phyloP scores from a whole-genome alignment of 2,329 filamentous ascomycete species.

The Metarhizium sp. region DNA sequence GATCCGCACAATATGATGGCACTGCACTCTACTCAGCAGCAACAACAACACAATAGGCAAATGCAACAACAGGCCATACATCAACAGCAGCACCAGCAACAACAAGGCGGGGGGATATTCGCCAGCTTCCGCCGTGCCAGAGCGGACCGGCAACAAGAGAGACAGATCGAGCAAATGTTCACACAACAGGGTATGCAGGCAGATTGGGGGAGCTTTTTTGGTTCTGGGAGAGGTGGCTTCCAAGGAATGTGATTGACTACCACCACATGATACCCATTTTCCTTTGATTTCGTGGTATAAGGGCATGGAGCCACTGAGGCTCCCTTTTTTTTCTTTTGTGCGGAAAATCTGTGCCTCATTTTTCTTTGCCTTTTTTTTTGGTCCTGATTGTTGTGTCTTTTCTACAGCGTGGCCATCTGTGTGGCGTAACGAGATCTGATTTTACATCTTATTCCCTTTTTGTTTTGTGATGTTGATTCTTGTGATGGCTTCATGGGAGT shows the following conservation, averaged over 20 bases:
- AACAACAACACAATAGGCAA: slow-evolving; percentile 6
- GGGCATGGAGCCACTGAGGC: neutral
- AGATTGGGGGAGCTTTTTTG: slow-evolving; percentile 39
- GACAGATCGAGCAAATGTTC: slow-evolving; percentile 41
- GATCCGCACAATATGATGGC: slow-evolving; percentile 31
- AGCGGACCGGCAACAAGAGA: slow-evolving; percentile 21
- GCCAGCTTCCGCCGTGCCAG: slow-evolving; percentile 16
- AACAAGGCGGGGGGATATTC: slow-evolving; percentile 19
- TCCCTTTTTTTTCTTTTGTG: neutral
- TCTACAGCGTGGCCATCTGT: neutral
- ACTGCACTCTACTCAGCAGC: slow-evolving; percentile 20
- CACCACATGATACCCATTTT: slow-evolving; percentile 28
- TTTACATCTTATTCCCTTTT: neutral
- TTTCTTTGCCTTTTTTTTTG: neutral
- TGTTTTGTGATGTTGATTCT: neutral
- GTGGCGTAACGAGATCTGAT: neutral
- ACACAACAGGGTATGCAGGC: slow-evolving; percentile 34
- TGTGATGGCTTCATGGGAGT: neutral
- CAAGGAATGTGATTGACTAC: slow-evolving; percentile 30
- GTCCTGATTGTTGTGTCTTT: neutral
- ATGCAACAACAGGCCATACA: slow-evolving; percentile 7
- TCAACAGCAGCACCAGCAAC: slow-evolving; percentile 9
- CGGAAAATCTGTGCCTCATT: neutral
- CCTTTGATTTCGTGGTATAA: slow-evolving; percentile 9
- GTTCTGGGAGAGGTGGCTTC: slow-evolving; percentile 31